These are phyloP conservation scores for Salix viminalis DNA, from an alignment of 345 rosid genomes.

Conservation along the genomic window DNA sequence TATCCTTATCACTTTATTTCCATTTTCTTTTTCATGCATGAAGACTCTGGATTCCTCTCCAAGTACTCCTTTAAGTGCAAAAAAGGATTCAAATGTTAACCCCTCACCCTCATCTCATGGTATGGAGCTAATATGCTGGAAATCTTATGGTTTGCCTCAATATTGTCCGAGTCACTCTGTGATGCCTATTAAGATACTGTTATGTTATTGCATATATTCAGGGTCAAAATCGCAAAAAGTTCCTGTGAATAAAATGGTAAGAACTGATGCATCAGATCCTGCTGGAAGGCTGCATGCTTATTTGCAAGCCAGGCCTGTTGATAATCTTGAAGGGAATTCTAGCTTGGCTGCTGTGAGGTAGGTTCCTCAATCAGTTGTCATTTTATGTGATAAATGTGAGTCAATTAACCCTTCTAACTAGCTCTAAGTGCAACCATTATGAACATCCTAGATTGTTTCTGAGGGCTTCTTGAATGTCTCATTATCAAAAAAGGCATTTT, in stretches of 20 bases:
- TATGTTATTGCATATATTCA: conserved; percentile 5
- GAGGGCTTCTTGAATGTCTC: too few species aligned
- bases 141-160: neutral
- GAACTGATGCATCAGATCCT: conserved; percentile 84
- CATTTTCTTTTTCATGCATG: conserved; percentile 15
- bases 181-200: too few species aligned
- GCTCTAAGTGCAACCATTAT: too few species aligned
- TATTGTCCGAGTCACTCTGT: too few species aligned
- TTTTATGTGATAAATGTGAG: too few species aligned
- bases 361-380: conserved; percentile 6
- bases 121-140: conserved; percentile 11
- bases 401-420: too few species aligned
- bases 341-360: conserved; percentile 73
- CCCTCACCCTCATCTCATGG: conserved; percentile 30
- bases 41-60: conserved; percentile 58
- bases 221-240: conserved; percentile 66
- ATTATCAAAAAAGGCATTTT: too few species aligned
- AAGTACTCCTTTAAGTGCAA: conserved; percentile 28
- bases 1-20: conserved; percentile 4
- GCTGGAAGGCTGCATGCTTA: conserved; percentile 92
- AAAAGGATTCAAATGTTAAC: conserved; percentile 38
- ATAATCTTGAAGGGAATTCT: conserved; percentile 36
- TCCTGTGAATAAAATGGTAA: conserved; percentile 78
- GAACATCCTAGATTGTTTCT: too few species aligned
- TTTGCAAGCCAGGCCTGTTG: conserved; percentile 47